phyloP scores from a whole-genome alignment of 1,284 basidiomycete species.

The Trametes hirsuta region DNA sequence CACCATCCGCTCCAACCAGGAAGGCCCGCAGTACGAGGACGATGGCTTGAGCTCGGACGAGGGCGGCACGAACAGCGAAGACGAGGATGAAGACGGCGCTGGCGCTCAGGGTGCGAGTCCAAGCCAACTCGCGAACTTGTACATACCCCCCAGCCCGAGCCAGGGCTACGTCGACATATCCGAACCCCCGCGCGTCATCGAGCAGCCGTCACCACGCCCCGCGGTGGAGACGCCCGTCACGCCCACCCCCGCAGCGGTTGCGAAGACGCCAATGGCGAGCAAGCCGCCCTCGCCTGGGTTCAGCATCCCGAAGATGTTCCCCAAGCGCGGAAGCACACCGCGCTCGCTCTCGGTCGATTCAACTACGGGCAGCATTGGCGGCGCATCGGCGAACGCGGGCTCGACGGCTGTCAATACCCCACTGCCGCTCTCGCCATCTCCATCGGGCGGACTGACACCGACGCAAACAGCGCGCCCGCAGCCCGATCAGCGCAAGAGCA shows the following conservation, averaged over 20 bases:
- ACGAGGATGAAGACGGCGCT: slow-evolving; percentile 41
- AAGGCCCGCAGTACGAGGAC: slow-evolving; percentile 65
- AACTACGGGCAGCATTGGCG: slow-evolving; percentile 11
- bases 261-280: slow-evolving; percentile 27
- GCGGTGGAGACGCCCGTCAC: slow-evolving; percentile 26
- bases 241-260: slow-evolving; percentile 22
- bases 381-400: slow-evolving; percentile 15
- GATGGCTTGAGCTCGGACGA: slow-evolving; percentile 75
- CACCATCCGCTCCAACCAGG: slow-evolving; percentile 73
- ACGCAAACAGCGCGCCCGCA: slow-evolving; percentile 20
- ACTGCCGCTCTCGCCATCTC: slow-evolving; percentile 8
- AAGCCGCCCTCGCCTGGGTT: slow-evolving; percentile 35
- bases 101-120: not conserved
- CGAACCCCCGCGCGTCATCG: slow-evolving; percentile 8
- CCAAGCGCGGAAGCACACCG: slow-evolving; percentile 38
- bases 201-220: slow-evolving; percentile 18
- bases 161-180: slow-evolving; percentile 5
- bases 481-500: slow-evolving; percentile 18
- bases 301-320: slow-evolving; percentile 41
- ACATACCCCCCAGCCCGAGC: slow-evolving; percentile 19
- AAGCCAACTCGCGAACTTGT: slow-evolving; percentile 21
- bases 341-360: slow-evolving; percentile 39
- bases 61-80: slow-evolving; percentile 44
- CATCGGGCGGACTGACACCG: slow-evolving; percentile 19
- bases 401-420: slow-evolving; percentile 13